Base-by-base conservation (phyloP, 208 protist genomes). In the Leishmania lainsoni region DNA sequence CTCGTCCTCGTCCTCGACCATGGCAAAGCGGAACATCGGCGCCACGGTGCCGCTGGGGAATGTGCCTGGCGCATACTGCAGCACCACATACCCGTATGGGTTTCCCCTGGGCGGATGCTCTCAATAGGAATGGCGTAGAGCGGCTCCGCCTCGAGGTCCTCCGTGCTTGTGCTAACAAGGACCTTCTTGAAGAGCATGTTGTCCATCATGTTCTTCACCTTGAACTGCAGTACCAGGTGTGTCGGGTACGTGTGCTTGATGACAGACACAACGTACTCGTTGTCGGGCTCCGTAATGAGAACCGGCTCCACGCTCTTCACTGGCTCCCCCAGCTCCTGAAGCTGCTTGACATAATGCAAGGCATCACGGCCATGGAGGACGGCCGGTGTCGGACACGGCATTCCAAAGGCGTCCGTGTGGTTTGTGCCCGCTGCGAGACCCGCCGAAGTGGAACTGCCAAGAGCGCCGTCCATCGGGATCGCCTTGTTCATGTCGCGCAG, bases 181-280 rank as follows among this genome's bases (percentile, higher is more conserved):
- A 99, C 91, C 75, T 98, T 93, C 29, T 90, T 80, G 49, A 99
- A 95, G 45, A 89, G 68, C 65, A 98, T 85, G 8, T 90, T 89
- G n/a, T 98, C 92, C 82, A 99, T 95, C 29, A 95, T 99, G 92
- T 99, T 99, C 65, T 90, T 92, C 22, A 98, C 87, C 80, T 85
- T 85, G 89, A 99, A 99, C 89, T 99, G 98, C 68, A 99, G 85
- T 17, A 99, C 92, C 74, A 99, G 75, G 87, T 99, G 93, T 4
- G 75, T 65, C 10, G 88, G 77, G 89, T 97, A 99, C 16, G 95
- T 51, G 84, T 99, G 98, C 88, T 99, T 99, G 81, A 99, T 91
- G 79, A 94, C 98, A n/a, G 89, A 89, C 48, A 99, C 98, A 12
- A 99, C 96, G 88, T 99, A 99, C 88, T 99, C 99, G 70, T 94